Percentiles rank a stretch among this genome's conserved stretches.
These are phyloP conservation scores for Tulasnella calospora DNA, from an alignment of 768 basidiomycete species.

Conservation along the genomic window DNA sequence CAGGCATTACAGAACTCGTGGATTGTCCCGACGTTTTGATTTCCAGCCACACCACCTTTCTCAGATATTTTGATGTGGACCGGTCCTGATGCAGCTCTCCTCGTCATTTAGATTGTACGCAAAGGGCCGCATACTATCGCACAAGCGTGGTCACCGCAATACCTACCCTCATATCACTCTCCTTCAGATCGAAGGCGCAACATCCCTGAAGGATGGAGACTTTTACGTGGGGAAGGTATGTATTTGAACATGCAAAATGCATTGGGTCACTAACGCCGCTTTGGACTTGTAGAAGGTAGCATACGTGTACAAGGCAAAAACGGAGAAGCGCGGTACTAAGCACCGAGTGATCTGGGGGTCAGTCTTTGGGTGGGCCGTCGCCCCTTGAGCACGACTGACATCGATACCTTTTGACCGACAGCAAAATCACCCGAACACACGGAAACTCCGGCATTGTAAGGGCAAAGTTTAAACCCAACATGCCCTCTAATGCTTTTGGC, in stretches of 20 bases:
- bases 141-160: slow-evolving; percentile 99
- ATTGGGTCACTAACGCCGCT: slow-evolving; percentile 13
- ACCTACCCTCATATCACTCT: slow-evolving; percentile 92
- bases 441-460: slow-evolving; percentile 94
- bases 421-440: slow-evolving; percentile 89
- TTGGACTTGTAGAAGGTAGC: slow-evolving; percentile 68
- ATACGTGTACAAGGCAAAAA: slow-evolving; percentile 96
- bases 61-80: neutral
- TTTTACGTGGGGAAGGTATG: slow-evolving; percentile 98
- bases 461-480: slow-evolving; percentile 92
- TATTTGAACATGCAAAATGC: neutral
- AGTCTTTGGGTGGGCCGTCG: slow-evolving; percentile 33
- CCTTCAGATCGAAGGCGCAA: slow-evolving; percentile 95
- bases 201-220: slow-evolving; percentile 86
- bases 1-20: neutral
- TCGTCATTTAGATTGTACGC: slow-evolving; percentile 65
- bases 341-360: slow-evolving; percentile 98
- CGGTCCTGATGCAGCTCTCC: neutral
- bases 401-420: slow-evolving; percentile 33
- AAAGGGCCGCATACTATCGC: slow-evolving; percentile 95
- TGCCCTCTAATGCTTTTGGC: slow-evolving; percentile 92
- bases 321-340: slow-evolving; percentile 89
- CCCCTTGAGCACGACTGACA: neutral
- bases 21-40: neutral
- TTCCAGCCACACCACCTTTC: neutral